A percentile compares a stretch with the other conserved stretches of the same genome.
These are phyloP conservation scores for Mucor piriformis DNA, from an alignment of 371 early-diverging fungal species.

Conservation along the genomic window DNA sequence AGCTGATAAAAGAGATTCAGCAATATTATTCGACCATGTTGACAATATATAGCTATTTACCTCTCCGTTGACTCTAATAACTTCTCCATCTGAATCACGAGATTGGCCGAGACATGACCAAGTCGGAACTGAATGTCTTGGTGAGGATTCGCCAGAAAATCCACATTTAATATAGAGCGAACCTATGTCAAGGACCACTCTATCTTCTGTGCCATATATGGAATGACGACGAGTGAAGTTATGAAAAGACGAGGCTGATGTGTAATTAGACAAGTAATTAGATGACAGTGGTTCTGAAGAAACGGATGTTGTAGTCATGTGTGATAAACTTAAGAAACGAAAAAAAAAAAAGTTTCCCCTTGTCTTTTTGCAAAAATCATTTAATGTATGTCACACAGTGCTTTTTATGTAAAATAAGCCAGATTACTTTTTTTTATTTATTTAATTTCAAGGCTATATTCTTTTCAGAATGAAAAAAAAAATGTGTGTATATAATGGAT, in stretches of 20 bases:
- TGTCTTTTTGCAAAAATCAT: not conserved
- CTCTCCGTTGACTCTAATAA: slow-evolving; percentile 46
- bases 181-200: slow-evolving; percentile 88
- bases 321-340: not conserved
- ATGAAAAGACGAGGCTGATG: slow-evolving; percentile 41
- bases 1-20: slow-evolving; percentile 18
- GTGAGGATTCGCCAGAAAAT: slow-evolving; percentile 85
- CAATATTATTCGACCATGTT: not conserved
- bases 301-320: slow-evolving; percentile 54
- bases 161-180: slow-evolving; percentile 84
- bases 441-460: slow-evolving; percentile 3
- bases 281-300: slow-evolving; percentile 45
- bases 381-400: not conserved
- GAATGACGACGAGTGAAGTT: slow-evolving; percentile 58
- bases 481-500: slow-evolving; percentile 11
- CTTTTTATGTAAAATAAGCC: not conserved
- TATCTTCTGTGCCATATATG: slow-evolving; percentile 80
- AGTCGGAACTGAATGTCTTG: slow-evolving; percentile 71
- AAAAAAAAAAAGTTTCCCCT: slow-evolving; percentile 6
- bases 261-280: slow-evolving; percentile 42
- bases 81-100: slow-evolving; percentile 44
- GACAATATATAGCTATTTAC: slow-evolving; percentile 16
- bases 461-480: slow-evolving; percentile 16
- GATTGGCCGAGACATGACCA: slow-evolving; percentile 40
- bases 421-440: slow-evolving; percentile 6